phyloP scores from a whole-genome alignment of 2,329 filamentous ascomycete species.

The Helicocarpus griseus region DNA sequence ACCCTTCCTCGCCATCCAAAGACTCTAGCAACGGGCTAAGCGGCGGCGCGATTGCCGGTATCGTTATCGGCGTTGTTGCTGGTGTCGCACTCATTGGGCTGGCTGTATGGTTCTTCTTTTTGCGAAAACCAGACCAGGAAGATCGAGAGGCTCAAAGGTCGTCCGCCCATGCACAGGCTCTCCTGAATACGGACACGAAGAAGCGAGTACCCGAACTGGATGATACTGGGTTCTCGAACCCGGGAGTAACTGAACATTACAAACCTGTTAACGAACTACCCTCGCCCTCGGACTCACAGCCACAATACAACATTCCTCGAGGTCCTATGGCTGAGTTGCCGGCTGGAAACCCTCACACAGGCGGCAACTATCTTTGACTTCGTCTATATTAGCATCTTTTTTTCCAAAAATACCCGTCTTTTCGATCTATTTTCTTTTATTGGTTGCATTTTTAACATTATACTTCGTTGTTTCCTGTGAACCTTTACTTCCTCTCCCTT shows the following conservation, averaged over 20 bases:
- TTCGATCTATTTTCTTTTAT: not conserved
- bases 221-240: not conserved
- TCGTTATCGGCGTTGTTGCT: constrained; percentile 6
- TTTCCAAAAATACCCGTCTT: not conserved
- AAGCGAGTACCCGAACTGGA: not conserved
- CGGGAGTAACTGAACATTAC: no score
- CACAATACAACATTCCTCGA: no score
- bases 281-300: not conserved
- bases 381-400: no score
- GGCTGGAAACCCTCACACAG: not conserved
- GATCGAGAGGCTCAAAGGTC: not conserved
- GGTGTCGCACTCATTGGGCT: not conserved
- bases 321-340: not conserved
- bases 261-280: not conserved
- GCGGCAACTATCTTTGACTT: no score
- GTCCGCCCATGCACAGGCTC: not conserved
- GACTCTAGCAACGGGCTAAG: not conserved
- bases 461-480: not conserved
- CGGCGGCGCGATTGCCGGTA: constrained; percentile 7
- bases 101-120: not conserved
- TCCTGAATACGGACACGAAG: not conserved
- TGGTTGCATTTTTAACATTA: not conserved
- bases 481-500: not conserved
- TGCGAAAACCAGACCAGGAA: constrained; percentile 1
- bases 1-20: not conserved